phyloP scores from a whole-genome alignment of 2,329 filamentous ascomycete genomes.

The Apiospora koreana region DNA sequence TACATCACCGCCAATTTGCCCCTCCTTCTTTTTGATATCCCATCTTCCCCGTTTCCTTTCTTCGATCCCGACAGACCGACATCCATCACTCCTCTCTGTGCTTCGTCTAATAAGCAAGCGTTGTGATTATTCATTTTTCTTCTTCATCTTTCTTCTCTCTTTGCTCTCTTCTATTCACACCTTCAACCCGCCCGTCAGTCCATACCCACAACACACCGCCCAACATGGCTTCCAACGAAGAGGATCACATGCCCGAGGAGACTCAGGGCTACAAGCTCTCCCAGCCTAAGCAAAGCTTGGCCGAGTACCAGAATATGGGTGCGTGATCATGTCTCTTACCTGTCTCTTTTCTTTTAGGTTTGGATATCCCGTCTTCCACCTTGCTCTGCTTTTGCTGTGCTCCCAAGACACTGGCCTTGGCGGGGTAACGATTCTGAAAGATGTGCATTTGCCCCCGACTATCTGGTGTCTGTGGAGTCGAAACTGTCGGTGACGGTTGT shows the following conservation, averaged over 20 bases:
- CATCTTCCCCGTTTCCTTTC: slow-evolving; percentile 11
- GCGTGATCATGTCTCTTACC: slow-evolving; percentile 25
- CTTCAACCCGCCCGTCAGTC: not conserved
- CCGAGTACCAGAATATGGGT: slow-evolving; percentile 94
- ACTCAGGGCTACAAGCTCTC: slow-evolving; percentile 98
- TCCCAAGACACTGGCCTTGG: not conserved
- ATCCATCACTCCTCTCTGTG: not conserved
- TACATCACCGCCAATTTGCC: slow-evolving; percentile 30
- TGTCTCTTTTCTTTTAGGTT: slow-evolving; percentile 7
- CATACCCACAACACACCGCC: slow-evolving; percentile 2
- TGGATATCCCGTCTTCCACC: slow-evolving; percentile 12
- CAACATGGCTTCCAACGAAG: slow-evolving; percentile 69
- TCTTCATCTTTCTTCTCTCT: not conserved
- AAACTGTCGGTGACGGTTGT: not conserved
- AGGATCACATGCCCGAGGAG: slow-evolving; percentile 83
- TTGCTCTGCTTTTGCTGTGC: not conserved
- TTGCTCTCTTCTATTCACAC: slow-evolving; percentile 5
- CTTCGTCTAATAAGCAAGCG: slow-evolving; percentile 4
- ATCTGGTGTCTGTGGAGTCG: not conserved
- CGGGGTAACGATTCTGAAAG: not conserved
- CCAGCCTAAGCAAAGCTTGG: slow-evolving; percentile 93
- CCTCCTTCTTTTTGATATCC: slow-evolving; percentile 19
- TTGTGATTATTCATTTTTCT: slow-evolving; percentile 2
- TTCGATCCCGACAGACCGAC: slow-evolving; percentile 5
- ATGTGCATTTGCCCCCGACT: not conserved